A percentile compares a stretch with the other conserved stretches of the same genome.
phyloP scores from a whole-genome alignment of 192 early-diverging fungal species.

The Glomus cerebriforme region DNA sequence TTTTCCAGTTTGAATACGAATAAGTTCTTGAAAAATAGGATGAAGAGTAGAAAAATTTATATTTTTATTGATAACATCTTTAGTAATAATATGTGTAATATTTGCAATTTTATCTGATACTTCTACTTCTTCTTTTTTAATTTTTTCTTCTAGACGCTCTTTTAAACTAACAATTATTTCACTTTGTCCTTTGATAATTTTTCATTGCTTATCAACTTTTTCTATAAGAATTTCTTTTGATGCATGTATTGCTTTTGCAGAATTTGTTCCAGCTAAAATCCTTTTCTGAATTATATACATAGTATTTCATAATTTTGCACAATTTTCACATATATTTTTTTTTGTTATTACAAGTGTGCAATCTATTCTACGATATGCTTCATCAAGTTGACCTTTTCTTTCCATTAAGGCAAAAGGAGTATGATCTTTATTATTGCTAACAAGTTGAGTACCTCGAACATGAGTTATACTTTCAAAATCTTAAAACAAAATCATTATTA shows the following conservation, averaged over 20 bases:
- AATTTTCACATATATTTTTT: not conserved
- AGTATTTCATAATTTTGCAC: not conserved
- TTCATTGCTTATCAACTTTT: not conserved
- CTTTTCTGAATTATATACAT: too few relatives aligned
- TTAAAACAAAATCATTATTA: too few relatives aligned
- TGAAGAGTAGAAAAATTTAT: not conserved
- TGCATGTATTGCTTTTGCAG: not conserved
- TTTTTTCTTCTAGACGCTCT: not conserved
- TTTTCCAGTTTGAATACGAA: not conserved
- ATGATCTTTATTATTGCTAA: too few relatives aligned
- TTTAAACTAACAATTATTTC: not conserved
- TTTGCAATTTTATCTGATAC: not conserved
- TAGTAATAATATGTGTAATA: not conserved
- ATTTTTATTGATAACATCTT: not conserved
- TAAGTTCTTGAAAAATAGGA: constrained; percentile 24
- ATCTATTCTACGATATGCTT: not conserved
- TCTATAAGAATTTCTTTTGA: constrained; percentile 4
- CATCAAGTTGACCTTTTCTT: not conserved
- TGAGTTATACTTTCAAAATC: too few relatives aligned
- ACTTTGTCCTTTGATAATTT: not conserved
- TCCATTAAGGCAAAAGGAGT: not conserved
- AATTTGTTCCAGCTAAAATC: not conserved
- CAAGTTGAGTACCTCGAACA: too few relatives aligned
- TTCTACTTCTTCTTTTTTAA: not conserved
- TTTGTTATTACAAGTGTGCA: not conserved